A percentile compares a stretch with the other conserved stretches of the same genome.
Conservation (phyloP, 2,329 filamentous ascomycete genomes). For the Salinomyces thailandicus region DNA sequence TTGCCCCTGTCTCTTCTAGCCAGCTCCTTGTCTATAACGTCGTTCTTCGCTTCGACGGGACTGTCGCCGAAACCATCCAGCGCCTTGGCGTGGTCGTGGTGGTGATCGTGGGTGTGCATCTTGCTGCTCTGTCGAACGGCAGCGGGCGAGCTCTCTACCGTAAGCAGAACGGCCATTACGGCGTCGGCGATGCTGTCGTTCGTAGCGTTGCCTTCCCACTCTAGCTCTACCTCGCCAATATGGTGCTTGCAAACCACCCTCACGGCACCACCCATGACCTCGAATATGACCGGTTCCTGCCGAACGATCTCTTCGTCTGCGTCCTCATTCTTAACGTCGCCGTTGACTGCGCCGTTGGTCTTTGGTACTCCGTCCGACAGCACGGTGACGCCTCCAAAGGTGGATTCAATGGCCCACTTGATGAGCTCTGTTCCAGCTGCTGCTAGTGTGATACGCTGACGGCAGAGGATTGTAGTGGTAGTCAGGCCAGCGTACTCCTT, state of each 20-base stretch:
- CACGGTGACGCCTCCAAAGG: slow-evolving; percentile 67
- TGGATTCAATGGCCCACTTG: slow-evolving; percentile 86
- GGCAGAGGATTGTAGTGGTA: slow-evolving; percentile 87
- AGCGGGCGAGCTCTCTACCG: slow-evolving; percentile 85
- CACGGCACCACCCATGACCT: slow-evolving; percentile 84
- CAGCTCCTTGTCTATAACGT: slow-evolving; percentile 2
- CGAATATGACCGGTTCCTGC: slow-evolving; percentile 42
- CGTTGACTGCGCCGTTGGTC: slow-evolving; percentile 11
- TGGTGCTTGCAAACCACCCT: slow-evolving; percentile 49
- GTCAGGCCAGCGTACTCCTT: slow-evolving; percentile 95
- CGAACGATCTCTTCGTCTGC: slow-evolving; percentile 55
- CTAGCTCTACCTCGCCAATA: slow-evolving; percentile 73
- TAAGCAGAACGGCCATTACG: slow-evolving; percentile 83
- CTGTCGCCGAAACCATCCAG: slow-evolving; percentile 10
- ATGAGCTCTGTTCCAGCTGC: slow-evolving; percentile 86
- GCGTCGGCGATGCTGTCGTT: slow-evolving; percentile 98
- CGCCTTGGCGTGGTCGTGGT: slow-evolving; percentile 17
- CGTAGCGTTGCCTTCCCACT: slow-evolving; percentile 96
- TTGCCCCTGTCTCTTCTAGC: slow-evolving; percentile 31
- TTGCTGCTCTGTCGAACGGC: slow-evolving; percentile 70
- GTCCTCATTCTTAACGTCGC: slow-evolving; percentile 35
- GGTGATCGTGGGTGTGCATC: slow-evolving; percentile 39
- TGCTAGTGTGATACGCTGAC: slow-evolving; percentile 76
- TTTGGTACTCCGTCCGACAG: not conserved
- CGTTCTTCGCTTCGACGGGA: slow-evolving; percentile 3